These are phyloP conservation scores for Schwanniomyces sp. DNA, from an alignment of 805 yeast genomes.

Conservation along the genomic window DNA sequence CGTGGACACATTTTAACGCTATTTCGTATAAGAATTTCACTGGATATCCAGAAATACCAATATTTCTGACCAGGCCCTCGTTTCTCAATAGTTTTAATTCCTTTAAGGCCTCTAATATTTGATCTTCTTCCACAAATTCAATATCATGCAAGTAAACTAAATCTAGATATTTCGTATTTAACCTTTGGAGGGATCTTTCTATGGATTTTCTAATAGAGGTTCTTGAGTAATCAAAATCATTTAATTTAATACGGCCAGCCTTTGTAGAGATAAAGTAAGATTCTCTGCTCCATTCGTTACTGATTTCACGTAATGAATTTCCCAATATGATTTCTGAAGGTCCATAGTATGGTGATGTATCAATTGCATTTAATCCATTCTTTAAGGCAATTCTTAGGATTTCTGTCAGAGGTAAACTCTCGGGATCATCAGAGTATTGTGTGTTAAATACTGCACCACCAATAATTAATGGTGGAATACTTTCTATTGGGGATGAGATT, in stretches of 20 bases:
- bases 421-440: conserved; percentile 75
- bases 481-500: conserved; percentile 23
- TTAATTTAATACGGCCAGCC: conserved; percentile 71
- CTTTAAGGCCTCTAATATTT: conserved; percentile 60
- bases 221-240: conserved; percentile 75
- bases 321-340: conserved; percentile 81
- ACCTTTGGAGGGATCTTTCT: conserved; percentile 61
- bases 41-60: conserved; percentile 90
- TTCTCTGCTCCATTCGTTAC: conserved; percentile 50
- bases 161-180: conserved; percentile 71
- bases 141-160: conserved; percentile 86
- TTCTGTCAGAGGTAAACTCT: conserved; percentile 52
- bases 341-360: conserved; percentile 93
- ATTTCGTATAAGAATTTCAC: conserved; percentile 62
- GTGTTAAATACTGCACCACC: conserved; percentile 91
- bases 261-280: conserved; percentile 75
- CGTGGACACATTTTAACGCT: conserved; percentile 37
- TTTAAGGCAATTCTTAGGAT: conserved; percentile 61
- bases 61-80: conserved; percentile 59
- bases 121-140: conserved; percentile 65
- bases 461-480: conserved; percentile 59
- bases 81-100: conserved; percentile 59
- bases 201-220: conserved; percentile 62
- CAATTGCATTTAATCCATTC: conserved; percentile 73
- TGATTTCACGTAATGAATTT: conserved; percentile 45